Base-by-base conservation (phyloP, 805 yeast genomes). In the Pichia manshurica region DNA sequence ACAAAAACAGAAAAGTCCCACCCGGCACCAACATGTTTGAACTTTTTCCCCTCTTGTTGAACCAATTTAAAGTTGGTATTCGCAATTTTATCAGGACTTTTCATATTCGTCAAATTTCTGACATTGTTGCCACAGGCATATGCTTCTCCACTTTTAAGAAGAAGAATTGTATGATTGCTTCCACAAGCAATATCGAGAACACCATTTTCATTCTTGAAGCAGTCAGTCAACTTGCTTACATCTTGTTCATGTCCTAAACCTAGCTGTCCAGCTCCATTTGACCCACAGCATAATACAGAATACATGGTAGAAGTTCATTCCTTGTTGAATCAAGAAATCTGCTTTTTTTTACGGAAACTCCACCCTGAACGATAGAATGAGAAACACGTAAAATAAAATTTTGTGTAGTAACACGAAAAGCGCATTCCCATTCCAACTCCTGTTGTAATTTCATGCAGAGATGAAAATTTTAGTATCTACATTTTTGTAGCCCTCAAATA, bases 161-260 rank as follows among this genome's bases (percentile, higher is more conserved):
- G 60, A 2, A 87, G 51, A 16, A 87, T 56, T 0, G 95, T 82
- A 61, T 91, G 97, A 56, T 90, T 90, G 0, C 98, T 97, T 4
- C 96, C 97, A 56, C 89, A 80, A 0, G 72, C 74, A 12, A 89
- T 69, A 53, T 70, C 20, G 20, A 15, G 13, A 52, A 42, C 37
- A 57, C 34, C 1, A 31, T 42, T 4, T 15, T 32, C 7, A 20
- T 37, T 23, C 12, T 5, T 3, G 36, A 33, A 7, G 32, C 45
- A 39, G n/a, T 12, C 16, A 12, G n/a, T 58, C 16, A 74, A 63
- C 10, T 44, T 52, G 20, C 62, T 55, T 8, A 66, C 48, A 61
- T 84, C 97, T 1, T 73, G 74, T 32, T 66, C 63, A 52, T 79
- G 65, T 5, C 71, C 73, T 34, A 72, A 61, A 35, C 96, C 95